Conservation (phyloP, 371 early-diverging fungal species). For the Lichtheimia hyalospora region DNA sequence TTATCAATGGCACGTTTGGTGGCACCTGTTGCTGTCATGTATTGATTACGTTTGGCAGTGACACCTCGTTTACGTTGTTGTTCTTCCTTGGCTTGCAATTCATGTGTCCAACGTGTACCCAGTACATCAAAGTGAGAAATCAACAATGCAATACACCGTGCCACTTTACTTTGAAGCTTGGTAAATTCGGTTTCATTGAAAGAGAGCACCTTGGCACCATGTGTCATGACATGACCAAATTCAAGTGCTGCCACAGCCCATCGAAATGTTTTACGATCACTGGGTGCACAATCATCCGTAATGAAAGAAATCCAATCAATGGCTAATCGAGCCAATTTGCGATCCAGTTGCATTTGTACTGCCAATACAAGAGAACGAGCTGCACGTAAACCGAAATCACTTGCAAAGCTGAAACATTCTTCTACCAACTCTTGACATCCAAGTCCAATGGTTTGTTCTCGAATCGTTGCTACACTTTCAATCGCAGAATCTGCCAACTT, state of each 20-base stretch:
- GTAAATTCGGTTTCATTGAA: conserved; percentile 71
- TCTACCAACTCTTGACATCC: conserved; percentile 77
- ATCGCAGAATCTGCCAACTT: conserved; percentile 60
- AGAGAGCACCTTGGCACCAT: conserved; percentile 71
- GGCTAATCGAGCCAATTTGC: conserved; percentile 68
- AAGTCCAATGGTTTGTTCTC: conserved; percentile 53
- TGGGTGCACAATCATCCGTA: conserved; percentile 74
- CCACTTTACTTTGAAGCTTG: conserved; percentile 68
- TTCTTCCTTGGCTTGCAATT: conserved; percentile 47
- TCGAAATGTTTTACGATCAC: conserved; percentile 81
- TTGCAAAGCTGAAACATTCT: conserved; percentile 82
- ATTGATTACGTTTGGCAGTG: conserved; percentile 39
- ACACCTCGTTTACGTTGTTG: conserved; percentile 38
- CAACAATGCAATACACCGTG: conserved; percentile 78
- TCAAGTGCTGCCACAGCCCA: conserved; percentile 89
- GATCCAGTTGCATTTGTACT: conserved; percentile 52
- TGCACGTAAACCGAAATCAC: conserved; percentile 73
- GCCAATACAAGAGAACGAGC: conserved; percentile 66
- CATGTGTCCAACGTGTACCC: conserved; percentile 61
- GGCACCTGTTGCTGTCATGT: conserved; percentile 18
- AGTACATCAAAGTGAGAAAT: conserved; percentile 82
- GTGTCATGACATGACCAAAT: conserved; percentile 78
- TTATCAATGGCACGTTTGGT: conserved; percentile 26
- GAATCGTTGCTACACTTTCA: conserved; percentile 55
- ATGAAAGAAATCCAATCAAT: conserved; percentile 89